These are phyloP conservation scores for Prunus mira DNA, from an alignment of 306 rosid genomes.

Conservation along the genomic window DNA sequence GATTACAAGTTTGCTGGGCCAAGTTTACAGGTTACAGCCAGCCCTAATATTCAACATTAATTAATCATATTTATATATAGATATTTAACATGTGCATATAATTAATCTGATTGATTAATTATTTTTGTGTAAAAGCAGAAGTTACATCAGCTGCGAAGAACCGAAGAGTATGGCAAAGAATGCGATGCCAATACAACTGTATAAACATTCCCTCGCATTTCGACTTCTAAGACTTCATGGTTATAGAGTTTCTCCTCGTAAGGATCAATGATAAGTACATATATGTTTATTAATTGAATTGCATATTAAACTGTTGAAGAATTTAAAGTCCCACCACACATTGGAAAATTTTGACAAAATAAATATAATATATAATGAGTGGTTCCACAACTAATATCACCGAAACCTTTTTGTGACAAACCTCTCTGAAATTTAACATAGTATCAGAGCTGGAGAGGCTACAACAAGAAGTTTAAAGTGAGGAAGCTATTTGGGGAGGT, in stretches of 20 bases:
- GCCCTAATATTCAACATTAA: too few relatives aligned
- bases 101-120: neutral
- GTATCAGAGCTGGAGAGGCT: too few relatives aligned
- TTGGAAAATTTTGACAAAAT: too few relatives aligned
- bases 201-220: slow-evolving; percentile 15
- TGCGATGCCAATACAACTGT: neutral
- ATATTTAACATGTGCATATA: too few relatives aligned
- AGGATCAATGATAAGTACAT: neutral
- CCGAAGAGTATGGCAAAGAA: neutral
- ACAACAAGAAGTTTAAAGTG: too few relatives aligned
- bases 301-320: neutral
- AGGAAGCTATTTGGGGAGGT: too few relatives aligned
- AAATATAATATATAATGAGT: too few relatives aligned
- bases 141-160: slow-evolving; percentile 1
- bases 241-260: slow-evolving; percentile 16
- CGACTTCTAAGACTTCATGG: slow-evolving; percentile 17
- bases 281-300: neutral
- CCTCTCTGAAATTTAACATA: too few relatives aligned
- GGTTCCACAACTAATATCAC: too few relatives aligned
- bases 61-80: too few relatives aligned
- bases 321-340: too few relatives aligned
- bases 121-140: neutral
- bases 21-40: neutral
- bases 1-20: neutral
- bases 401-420: too few relatives aligned